A percentile compares a stretch with the other conserved stretches of the same genome.
phyloP scores from a whole-genome alignment of 805 yeast species.

The Yarrowia porcina region DNA sequence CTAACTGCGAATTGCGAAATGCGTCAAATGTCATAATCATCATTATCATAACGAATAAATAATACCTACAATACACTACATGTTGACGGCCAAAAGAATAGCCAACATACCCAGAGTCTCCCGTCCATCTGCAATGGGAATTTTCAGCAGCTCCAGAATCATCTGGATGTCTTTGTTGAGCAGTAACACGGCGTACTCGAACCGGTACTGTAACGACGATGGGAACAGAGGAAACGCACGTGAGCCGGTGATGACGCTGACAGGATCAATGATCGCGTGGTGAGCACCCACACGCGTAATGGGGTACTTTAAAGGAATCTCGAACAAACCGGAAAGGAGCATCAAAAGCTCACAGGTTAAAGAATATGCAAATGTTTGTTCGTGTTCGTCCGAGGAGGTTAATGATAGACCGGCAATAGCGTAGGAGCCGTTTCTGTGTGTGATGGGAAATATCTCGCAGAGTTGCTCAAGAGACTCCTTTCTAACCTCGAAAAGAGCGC shows the following conservation, averaged over 20 bases:
- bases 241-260: conserved; percentile 19
- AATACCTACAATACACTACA: neutral
- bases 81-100: conserved; percentile 17
- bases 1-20: neutral
- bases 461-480: neutral
- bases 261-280: conserved; percentile 12
- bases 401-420: conserved; percentile 7
- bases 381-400: conserved; percentile 5
- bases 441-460: neutral
- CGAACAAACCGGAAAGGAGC: conserved; percentile 9
- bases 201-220: conserved; percentile 7
- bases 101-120: conserved; percentile 24
- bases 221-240: conserved; percentile 20
- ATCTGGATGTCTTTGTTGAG: conserved; percentile 22
- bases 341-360: conserved; percentile 18
- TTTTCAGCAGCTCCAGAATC: conserved; percentile 13
- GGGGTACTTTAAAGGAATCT: conserved; percentile 17
- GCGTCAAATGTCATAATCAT: neutral
- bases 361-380: conserved; percentile 23
- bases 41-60: conserved; percentile 2
- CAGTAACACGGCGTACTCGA: conserved; percentile 14
- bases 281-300: conserved; percentile 8
- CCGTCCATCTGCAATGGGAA: conserved; percentile 20
- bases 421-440: neutral
- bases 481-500: neutral